Evolutionary conservation across 306 rosid genomes (phyloP), one percentile per base, ranked within the genome.

Genomic region (Begonia peltatifolia): DNA sequence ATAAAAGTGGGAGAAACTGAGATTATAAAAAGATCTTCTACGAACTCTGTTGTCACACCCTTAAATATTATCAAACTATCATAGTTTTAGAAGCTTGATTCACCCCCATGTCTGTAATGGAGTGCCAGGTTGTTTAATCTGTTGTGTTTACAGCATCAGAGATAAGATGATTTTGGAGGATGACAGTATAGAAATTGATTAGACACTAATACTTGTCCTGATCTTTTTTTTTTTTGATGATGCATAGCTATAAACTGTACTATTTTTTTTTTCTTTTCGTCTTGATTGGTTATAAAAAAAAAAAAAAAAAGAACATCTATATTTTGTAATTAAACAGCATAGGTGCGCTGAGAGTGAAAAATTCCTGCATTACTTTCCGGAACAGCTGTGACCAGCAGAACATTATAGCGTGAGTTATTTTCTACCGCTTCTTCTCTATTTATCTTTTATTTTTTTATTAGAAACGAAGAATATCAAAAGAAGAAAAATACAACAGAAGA

Each of bases 321-420:
- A 42, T 15, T 42, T 41, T 61, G 44, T 11, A 1, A 9, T 6
- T 41, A 53, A 57, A 55, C 84, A 92, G 99, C 74, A 68, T 92
- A 64, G 99, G 99, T 0, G 99, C 99, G n/a, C 81, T 69, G 52
- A 74, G 87, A 78, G 99, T 92, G 9, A 86, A 81, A 66, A 79
- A 92, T 71, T 70, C 68, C 61, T 92, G 99, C 66, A 52, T 83
- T 69, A 74, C 82, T 71, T 87, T 92, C 67, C 92, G 96, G 65
- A 87, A 62, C 57, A 70, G 53, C 69, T 92, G 94, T 16, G 96
- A 86, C 71, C 92, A 83, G 54, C 96, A 81, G 64, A 92, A 80
- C 65, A 42, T 61, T 9, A 95, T 81, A 11, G 96, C 64, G 99
- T 86, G 58, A 84, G 94, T 81, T 73, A n/a, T 63, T 38, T 18